Conservation (phyloP, 257 asterid genomes). For the Solanum rostratum region DNA sequence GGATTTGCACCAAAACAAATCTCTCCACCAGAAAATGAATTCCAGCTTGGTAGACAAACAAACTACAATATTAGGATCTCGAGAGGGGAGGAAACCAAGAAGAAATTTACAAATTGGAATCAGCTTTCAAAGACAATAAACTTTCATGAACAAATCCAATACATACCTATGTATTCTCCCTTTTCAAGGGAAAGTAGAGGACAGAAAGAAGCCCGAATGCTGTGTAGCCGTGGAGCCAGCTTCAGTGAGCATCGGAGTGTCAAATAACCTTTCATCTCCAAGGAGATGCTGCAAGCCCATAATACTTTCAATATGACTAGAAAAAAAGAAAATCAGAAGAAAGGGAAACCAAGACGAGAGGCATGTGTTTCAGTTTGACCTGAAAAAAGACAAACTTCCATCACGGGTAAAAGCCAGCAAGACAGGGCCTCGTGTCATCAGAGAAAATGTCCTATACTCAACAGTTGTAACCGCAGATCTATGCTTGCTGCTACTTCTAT, state of each 20-base stretch:
- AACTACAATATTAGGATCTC: background rate
- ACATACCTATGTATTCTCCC: slow-evolving; percentile 87
- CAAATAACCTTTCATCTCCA: slow-evolving; percentile 85
- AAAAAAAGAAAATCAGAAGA: background rate
- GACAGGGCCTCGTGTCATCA: slow-evolving; percentile 93
- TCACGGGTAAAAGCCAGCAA: slow-evolving; percentile 68
- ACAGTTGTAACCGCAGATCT: slow-evolving; percentile 78
- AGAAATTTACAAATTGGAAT: background rate
- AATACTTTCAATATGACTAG: slow-evolving; percentile 3
- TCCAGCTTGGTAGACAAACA: background rate
- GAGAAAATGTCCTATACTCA: slow-evolving; percentile 82
- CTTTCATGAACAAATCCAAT: background rate
- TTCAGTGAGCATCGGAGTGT: slow-evolving; percentile 84
- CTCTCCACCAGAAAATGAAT: background rate
- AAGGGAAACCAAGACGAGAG: background rate
- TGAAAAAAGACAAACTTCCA: slow-evolving; percentile 90
- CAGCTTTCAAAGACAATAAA: background rate
- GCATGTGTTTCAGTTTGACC: slow-evolving; percentile 32
- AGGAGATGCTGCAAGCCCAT: slow-evolving; percentile 45
- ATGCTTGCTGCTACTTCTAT: slow-evolving; percentile 51
- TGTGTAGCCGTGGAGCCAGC: slow-evolving; percentile 68
- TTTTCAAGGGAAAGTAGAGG: slow-evolving; percentile 98
- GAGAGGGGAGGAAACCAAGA: background rate
- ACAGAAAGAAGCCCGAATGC: slow-evolving; percentile 94
- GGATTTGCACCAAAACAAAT: background rate